A percentile compares a stretch with the other conserved stretches of the same genome.
Conservation (phyloP, 2,329 filamentous ascomycete species). For the Colletotrichum musae region DNA sequence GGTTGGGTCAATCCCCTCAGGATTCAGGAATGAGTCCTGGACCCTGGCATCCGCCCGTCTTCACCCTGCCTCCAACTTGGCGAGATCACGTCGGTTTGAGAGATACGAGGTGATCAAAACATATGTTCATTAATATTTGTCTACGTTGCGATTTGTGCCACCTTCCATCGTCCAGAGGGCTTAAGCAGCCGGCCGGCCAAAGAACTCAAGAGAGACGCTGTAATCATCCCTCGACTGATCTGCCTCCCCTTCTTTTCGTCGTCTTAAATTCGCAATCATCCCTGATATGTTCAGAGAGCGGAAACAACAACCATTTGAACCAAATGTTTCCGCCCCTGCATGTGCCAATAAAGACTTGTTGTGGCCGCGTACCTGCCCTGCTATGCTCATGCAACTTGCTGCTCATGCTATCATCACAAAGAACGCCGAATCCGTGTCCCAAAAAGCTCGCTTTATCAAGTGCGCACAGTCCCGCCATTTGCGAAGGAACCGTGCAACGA, state of each 20-base stretch:
- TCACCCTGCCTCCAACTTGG: neutral
- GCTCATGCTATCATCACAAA: constrained; percentile 55
- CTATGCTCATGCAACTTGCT: constrained; percentile 52
- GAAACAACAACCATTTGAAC: constrained; percentile 30
- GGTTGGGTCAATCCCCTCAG: neutral
- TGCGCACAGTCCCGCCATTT: neutral
- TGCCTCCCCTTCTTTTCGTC: constrained; percentile 33
- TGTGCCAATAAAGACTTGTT: constrained; percentile 33
- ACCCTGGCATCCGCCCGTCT: neutral
- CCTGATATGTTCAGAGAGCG: constrained; percentile 42
- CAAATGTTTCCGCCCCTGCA: constrained; percentile 35
- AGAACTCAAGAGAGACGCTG: constrained; percentile 34
- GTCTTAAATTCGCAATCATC: constrained; percentile 35
- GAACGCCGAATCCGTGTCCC: constrained; percentile 46
- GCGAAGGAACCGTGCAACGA: constrained; percentile 11
- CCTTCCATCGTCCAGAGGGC: constrained; percentile 40
- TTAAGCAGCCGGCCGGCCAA: constrained; percentile 35
- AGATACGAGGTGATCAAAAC: constrained; percentile 33
- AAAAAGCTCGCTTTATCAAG: constrained; percentile 20
- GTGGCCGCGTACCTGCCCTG: constrained; percentile 36
- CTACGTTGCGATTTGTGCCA: constrained; percentile 48
- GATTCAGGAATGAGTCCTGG: neutral
- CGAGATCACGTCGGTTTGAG: constrained; percentile 1
- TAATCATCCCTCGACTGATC: constrained; percentile 36
- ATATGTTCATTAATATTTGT: constrained; percentile 56